Percentiles rank a stretch among this genome's conserved stretches.
phyloP scores from a whole-genome alignment of 208 protist genomes.

The Phytomonas sp. region DNA sequence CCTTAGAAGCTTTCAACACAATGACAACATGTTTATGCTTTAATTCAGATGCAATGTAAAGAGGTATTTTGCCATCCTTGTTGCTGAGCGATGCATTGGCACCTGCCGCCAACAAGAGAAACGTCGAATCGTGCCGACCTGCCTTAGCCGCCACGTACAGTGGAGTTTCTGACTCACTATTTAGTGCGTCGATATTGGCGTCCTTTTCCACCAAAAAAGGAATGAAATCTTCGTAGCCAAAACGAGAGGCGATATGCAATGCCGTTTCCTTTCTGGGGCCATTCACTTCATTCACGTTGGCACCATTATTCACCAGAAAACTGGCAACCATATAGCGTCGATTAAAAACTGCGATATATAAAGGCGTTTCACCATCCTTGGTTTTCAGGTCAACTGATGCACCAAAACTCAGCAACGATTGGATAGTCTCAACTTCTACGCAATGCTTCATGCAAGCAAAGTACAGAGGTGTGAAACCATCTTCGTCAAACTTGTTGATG shows the following conservation, averaged over 20 bases:
- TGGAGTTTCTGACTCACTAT: conserved; percentile 64
- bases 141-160: conserved; percentile 60
- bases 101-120: conserved; percentile 41
- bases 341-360: conserved; percentile 83
- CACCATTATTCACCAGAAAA: conserved; percentile 49
- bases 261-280: conserved; percentile 50
- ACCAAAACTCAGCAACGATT: conserved; percentile 42
- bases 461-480: conserved; percentile 73
- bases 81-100: conserved; percentile 52
- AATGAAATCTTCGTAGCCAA: conserved; percentile 39
- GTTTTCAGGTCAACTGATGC: conserved; percentile 56
- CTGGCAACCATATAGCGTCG: conserved; percentile 45
- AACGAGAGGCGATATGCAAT: conserved; percentile 57
- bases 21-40: conserved; percentile 72
- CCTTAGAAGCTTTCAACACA: conserved; percentile 50
- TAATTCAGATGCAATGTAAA: conserved; percentile 84
- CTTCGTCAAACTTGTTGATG: conserved; percentile 22
- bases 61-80: conserved; percentile 71
- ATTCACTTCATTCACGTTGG: conserved; percentile 52
- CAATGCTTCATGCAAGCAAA: conserved; percentile 76
- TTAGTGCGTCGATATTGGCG: conserved; percentile 64
- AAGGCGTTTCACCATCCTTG: conserved; percentile 53
- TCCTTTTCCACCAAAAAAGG: conserved; percentile 31
- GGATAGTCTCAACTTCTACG: conserved; percentile 29
- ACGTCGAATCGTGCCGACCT: conserved; percentile 60